Conservation (phyloP, 192 early-diverging fungal species). For the Helicostylum pulchrum region DNA sequence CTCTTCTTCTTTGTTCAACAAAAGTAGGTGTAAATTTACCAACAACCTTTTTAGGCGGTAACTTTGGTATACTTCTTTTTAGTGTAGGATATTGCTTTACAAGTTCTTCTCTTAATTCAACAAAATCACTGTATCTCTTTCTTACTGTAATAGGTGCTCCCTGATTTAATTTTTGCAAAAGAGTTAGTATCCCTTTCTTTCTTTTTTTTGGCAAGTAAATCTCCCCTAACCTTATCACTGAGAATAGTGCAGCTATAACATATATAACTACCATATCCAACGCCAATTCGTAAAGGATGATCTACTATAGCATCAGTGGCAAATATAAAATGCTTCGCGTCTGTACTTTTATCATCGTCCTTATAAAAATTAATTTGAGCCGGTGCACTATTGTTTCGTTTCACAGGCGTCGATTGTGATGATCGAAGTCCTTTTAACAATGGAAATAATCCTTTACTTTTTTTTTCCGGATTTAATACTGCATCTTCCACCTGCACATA, state of each 20-base stretch:
- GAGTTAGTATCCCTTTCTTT: neutral
- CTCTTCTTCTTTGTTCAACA: constrained; percentile 46
- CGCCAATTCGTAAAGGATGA: constrained; percentile 39
- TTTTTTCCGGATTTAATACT: neutral
- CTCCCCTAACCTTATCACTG: constrained; percentile 32
- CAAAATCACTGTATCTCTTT: constrained; percentile 53
- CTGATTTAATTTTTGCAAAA: constrained; percentile 1
- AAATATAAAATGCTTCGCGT: constrained; percentile 16
- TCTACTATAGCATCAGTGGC: constrained; percentile 37
- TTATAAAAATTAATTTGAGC: constrained; percentile 32
- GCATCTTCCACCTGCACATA: too few species aligned
- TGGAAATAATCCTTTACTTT: constrained; percentile 11
- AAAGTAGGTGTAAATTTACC: constrained; percentile 46
- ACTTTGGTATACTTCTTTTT: constrained; percentile 42
- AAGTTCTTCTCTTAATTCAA: constrained; percentile 37
- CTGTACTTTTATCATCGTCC: constrained; percentile 16
- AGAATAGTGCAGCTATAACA: constrained; percentile 43
- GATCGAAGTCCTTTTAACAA: constrained; percentile 3
- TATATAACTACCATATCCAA: constrained; percentile 42
- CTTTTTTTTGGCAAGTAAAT: neutral
- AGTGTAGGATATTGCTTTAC: constrained; percentile 33
- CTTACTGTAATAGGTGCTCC: constrained; percentile 35
- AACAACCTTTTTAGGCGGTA: constrained; percentile 51
- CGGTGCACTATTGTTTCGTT: neutral
- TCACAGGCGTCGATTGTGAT: constrained; percentile 24